phyloP scores from a whole-genome alignment of 352 stramenopile genomes.

The Phytophthora brassicae region DNA sequence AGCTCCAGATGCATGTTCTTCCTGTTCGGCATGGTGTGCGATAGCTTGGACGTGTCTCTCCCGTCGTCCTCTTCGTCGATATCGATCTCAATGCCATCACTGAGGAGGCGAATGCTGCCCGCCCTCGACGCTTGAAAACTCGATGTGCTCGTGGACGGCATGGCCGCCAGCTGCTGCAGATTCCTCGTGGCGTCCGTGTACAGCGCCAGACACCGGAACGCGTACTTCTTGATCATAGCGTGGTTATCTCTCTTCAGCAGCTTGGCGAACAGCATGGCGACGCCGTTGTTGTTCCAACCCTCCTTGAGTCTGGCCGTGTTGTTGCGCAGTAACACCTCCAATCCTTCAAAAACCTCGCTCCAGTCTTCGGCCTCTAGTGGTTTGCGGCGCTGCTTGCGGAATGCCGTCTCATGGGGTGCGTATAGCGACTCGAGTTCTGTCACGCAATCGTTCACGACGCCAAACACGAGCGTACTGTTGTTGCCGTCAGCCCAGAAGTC shows the following conservation, averaged over 20 bases:
- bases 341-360: conserved; percentile 86
- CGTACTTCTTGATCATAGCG: conserved; percentile 89
- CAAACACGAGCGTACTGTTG: conserved; percentile 75
- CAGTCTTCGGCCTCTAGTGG: conserved; percentile 85
- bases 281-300: conserved; percentile 81
- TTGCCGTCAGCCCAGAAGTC: conserved; percentile 80
- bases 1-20: conserved; percentile 78
- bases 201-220: conserved; percentile 81
- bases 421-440: conserved; percentile 85
- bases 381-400: conserved; percentile 81
- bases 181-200: conserved; percentile 81
- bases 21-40: conserved; percentile 34
- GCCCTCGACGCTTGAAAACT: conserved; percentile 37
- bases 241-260: conserved; percentile 86
- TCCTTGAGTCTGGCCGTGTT: conserved; percentile 69
- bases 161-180: conserved; percentile 57
- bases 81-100: conserved; percentile 44
- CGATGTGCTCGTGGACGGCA: conserved; percentile 41
- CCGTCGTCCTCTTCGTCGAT: conserved; percentile 45
- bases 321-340: conserved; percentile 81
- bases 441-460: conserved; percentile 80
- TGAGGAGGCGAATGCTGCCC: conserved; percentile 45
- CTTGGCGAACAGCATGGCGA: conserved; percentile 85
- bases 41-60: conserved; percentile 41
- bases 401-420: conserved; percentile 76